Conservation (phyloP, 768 basidiomycete genomes). For the Xerocomellus chrysenteron region DNA sequence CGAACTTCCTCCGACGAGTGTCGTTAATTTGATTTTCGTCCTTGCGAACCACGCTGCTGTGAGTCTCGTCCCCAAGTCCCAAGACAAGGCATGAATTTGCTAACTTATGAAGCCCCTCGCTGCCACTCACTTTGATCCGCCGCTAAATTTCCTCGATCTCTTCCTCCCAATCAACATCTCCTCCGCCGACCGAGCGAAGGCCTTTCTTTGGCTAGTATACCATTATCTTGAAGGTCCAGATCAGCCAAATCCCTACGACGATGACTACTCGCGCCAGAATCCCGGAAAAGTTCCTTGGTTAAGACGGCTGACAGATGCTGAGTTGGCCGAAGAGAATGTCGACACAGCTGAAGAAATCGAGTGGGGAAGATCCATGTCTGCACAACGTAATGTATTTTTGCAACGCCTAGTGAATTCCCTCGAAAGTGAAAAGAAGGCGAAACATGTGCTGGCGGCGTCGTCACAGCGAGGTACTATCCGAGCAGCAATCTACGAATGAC, state of each 20-base stretch:
- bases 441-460: constrained; percentile 34
- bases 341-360: constrained; percentile 76
- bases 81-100: constrained; percentile 6
- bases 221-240: constrained; percentile 73
- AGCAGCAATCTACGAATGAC: neutral
- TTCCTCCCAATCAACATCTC: constrained; percentile 77
- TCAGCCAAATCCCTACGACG: constrained; percentile 71
- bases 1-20: constrained; percentile 74
- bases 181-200: constrained; percentile 69
- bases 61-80: constrained; percentile 27
- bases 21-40: constrained; percentile 85
- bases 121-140: constrained; percentile 69
- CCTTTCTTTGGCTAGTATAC: constrained; percentile 82
- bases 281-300: constrained; percentile 66
- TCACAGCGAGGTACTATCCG: constrained; percentile 24
- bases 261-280: constrained; percentile 56
- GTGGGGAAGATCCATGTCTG: constrained; percentile 76
- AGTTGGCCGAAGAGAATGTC: constrained; percentile 66
- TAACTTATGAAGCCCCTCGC: constrained; percentile 50
- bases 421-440: constrained; percentile 52
- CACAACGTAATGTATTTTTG: constrained; percentile 67
- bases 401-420: constrained; percentile 61
- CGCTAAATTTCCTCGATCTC: constrained; percentile 76
- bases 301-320: constrained; percentile 51
- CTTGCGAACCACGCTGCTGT: constrained; percentile 78